These are phyloP conservation scores for Arthrobotrys pseudoclavata DNA, from an alignment of 2,329 filamentous ascomycete species.

Conservation along the genomic window DNA sequence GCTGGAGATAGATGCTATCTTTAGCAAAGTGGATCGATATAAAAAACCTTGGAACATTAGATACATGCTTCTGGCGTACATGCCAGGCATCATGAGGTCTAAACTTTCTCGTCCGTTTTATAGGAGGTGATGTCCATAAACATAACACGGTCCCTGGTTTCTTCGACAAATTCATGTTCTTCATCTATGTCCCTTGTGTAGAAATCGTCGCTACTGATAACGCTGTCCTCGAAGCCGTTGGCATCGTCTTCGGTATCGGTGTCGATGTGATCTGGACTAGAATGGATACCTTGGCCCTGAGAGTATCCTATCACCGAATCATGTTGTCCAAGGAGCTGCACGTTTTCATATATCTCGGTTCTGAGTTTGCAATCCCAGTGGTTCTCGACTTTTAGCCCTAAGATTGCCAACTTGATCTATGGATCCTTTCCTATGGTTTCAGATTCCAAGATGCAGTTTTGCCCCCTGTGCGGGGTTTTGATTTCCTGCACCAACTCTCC, in stretches of 20 bases:
- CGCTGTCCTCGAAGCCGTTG: background rate
- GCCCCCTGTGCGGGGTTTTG: background rate
- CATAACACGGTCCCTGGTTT: background rate
- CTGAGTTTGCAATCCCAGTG: conserved; percentile 17
- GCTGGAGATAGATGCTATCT: no score
- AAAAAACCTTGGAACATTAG: no score
- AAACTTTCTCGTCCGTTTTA: background rate
- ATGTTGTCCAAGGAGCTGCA: background rate
- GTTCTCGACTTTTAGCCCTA: background rate
- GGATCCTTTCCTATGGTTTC: conserved; percentile 13
- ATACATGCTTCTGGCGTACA: no score
- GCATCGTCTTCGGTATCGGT: background rate
- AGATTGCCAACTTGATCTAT: background rate
- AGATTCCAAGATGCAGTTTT: background rate
- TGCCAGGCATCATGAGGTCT: no score
- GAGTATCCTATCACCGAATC: background rate
- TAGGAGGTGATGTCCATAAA: background rate
- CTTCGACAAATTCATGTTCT: background rate
- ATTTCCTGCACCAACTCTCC: background rate
- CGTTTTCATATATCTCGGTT: background rate
- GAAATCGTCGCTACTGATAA: no score
- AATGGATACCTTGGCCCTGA: background rate
- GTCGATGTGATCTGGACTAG: background rate
- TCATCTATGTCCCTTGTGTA: background rate
- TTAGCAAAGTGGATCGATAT: no score